Percentiles rank a stretch among this genome's conserved stretches.
Conservation (phyloP, 192 early-diverging fungal genomes). For the Mortierella claussenii region DNA sequence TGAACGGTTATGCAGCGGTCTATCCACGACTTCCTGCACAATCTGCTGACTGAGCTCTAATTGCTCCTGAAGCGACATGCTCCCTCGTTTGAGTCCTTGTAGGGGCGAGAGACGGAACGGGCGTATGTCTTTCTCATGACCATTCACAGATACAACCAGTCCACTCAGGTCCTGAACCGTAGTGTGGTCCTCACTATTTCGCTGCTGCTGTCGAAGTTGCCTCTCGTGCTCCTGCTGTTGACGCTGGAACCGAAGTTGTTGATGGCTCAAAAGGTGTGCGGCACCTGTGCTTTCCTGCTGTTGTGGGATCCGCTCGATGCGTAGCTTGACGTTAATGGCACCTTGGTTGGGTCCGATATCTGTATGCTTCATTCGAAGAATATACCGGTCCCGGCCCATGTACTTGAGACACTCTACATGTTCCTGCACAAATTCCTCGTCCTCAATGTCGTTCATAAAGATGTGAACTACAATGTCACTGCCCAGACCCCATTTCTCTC, state of each 20-base stretch:
- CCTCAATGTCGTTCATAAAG: slow-evolving; percentile 54
- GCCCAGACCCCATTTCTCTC: slow-evolving; percentile 49
- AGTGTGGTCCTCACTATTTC: neutral
- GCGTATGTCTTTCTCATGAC: slow-evolving; percentile 37
- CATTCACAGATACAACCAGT: slow-evolving; percentile 40
- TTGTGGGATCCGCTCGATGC: slow-evolving; percentile 43
- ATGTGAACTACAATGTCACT: slow-evolving; percentile 49
- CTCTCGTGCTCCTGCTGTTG: slow-evolving; percentile 21
- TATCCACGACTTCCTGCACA: slow-evolving; percentile 40
- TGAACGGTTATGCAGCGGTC: slow-evolving; percentile 11
- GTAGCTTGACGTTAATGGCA: slow-evolving; percentile 45
- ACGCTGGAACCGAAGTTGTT: slow-evolving; percentile 28
- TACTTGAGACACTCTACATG: slow-evolving; percentile 54
- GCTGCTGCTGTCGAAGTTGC: neutral
- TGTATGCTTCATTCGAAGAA: slow-evolving; percentile 51
- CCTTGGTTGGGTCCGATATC: slow-evolving; percentile 27
- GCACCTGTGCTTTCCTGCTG: slow-evolving; percentile 9
- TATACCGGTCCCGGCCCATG: slow-evolving; percentile 47
- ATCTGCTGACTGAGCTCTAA: slow-evolving; percentile 48
- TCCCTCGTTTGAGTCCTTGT: slow-evolving; percentile 4
- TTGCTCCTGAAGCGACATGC: slow-evolving; percentile 50
- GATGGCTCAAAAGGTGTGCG: slow-evolving; percentile 30
- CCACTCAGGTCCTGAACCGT: slow-evolving; percentile 11
- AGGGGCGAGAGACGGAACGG: slow-evolving; percentile 24
- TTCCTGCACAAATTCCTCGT: slow-evolving; percentile 51